phyloP scores from a whole-genome alignment of 2,329 filamentous ascomycete species.

The Clarireedia sp. region DNA sequence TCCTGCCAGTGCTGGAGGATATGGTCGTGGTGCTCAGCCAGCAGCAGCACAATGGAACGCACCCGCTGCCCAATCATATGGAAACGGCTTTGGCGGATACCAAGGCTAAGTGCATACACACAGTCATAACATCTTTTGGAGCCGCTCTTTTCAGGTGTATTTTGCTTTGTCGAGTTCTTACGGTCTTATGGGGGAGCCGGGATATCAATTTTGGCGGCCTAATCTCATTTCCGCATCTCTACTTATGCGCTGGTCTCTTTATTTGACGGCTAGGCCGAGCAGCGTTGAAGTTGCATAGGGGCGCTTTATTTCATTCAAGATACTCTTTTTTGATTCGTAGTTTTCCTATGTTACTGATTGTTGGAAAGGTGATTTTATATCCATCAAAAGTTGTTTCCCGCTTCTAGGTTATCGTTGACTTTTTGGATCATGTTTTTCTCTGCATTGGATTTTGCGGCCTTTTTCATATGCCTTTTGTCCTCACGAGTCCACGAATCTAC shows the following conservation, averaged over 20 bases:
- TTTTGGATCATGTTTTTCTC: slow-evolving; percentile 18
- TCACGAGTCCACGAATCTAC: slow-evolving; percentile 33
- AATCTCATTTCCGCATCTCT: slow-evolving; percentile 20
- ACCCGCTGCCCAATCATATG: slow-evolving; percentile 51
- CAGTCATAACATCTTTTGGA: slow-evolving; percentile 9
- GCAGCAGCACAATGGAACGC: slow-evolving; percentile 37
- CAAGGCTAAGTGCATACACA: slow-evolving; percentile 40
- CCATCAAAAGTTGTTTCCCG: slow-evolving; percentile 28
- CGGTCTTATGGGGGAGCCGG: slow-evolving; percentile 14
- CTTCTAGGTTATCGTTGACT: slow-evolving; percentile 27
- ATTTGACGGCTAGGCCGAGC: slow-evolving; percentile 21
- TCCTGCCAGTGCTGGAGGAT: slow-evolving; percentile 72
- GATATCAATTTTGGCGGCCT: slow-evolving; percentile 23
- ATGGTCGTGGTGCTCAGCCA: slow-evolving; percentile 62
- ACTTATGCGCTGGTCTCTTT: slow-evolving; percentile 16
- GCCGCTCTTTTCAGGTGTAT: slow-evolving; percentile 12
- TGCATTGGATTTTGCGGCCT: slow-evolving; percentile 24
- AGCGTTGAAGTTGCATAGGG: slow-evolving; percentile 26
- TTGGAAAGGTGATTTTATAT: slow-evolving; percentile 26
- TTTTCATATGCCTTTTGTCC: slow-evolving; percentile 23
- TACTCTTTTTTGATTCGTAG: slow-evolving; percentile 22
- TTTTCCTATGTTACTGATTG: slow-evolving; percentile 23
- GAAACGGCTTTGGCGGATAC: slow-evolving; percentile 55
- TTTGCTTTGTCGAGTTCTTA: slow-evolving; percentile 16
- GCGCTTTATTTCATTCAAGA: slow-evolving; percentile 23